These are phyloP conservation scores for Conticribra guillardii DNA, from an alignment of 108 stramenopile species.

Conservation along the genomic window DNA sequence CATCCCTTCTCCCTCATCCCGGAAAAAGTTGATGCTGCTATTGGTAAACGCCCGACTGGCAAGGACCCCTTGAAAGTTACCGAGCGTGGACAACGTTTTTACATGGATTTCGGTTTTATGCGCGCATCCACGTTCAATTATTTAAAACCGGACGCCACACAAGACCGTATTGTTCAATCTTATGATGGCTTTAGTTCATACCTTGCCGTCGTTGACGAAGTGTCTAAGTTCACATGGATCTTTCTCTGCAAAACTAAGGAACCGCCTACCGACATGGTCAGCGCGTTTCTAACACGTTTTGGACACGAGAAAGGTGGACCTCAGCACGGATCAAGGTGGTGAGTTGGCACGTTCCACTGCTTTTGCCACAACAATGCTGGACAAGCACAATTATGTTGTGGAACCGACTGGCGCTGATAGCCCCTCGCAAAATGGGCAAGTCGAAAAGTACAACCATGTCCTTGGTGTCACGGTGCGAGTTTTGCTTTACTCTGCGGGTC, in stretches of 20 bases:
- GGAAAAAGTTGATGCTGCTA: neutral
- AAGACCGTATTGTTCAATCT: neutral
- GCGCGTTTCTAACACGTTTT: neutral
- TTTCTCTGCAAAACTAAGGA: neutral
- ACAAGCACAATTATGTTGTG: neutral
- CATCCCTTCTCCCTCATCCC: constrained; percentile 1
- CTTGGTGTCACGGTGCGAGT: too few relatives aligned
- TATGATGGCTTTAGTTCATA: too few relatives aligned
- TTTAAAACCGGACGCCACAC: neutral
- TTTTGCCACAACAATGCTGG: neutral
- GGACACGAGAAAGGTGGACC: neutral
- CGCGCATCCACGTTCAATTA: constrained; percentile 6
- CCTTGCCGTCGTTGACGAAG: neutral
- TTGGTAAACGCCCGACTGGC: neutral
- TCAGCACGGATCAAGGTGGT: neutral
- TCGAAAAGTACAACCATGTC: neutral
- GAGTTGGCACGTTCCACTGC: neutral
- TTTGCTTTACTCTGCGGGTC: too few relatives aligned
- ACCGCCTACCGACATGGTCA: neutral
- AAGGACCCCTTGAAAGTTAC: neutral
- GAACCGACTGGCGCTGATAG: neutral
- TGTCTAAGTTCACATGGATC: neutral
- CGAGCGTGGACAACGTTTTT: neutral
- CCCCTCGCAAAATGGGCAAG: too few relatives aligned
- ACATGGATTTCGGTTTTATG: constrained; percentile 18